Evolutionary conservation across 2,329 filamentous ascomycete species (phyloP).

Genomic region (Aureobasidium sp.): DNA sequence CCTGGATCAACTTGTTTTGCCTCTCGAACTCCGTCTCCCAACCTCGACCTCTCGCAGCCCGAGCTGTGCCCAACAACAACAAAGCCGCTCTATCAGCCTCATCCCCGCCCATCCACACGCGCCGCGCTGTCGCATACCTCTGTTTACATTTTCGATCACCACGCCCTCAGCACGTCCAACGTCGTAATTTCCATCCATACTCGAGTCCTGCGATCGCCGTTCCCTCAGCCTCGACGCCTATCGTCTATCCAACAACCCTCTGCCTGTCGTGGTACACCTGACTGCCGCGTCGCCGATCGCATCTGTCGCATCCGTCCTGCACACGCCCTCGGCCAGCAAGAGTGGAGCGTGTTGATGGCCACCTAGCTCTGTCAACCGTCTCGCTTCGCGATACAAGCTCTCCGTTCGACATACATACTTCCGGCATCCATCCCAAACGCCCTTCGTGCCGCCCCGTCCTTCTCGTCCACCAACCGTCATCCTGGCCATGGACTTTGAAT

Average conservation of each 20-base stretch:
- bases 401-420: background rate
- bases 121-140: constrained; percentile 1
- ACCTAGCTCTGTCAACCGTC: constrained; percentile 10
- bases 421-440: background rate
- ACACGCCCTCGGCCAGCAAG: background rate
- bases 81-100: constrained; percentile 2
- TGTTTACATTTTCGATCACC: constrained; percentile 10
- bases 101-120: background rate
- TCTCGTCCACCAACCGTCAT: background rate
- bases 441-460: background rate
- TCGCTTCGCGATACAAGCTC: constrained; percentile 14
- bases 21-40: background rate
- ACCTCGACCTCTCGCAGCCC: background rate
- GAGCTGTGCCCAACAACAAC: background rate
- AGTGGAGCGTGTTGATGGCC: constrained; percentile 13
- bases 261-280: background rate
- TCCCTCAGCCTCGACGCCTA: background rate
- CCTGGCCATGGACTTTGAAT: constrained; percentile 41
- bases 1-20: background rate
- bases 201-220: constrained; percentile 11
- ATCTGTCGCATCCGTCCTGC: constrained; percentile 10
- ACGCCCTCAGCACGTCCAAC: background rate
- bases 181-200: constrained; percentile 12
- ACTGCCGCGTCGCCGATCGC: constrained; percentile 9
- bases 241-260: constrained; percentile 1